Evolutionary conservation across 805 yeast species (phyloP), one percentile per base, ranked within the genome.

Genomic region (Wickerhamiella azyma): DNA sequence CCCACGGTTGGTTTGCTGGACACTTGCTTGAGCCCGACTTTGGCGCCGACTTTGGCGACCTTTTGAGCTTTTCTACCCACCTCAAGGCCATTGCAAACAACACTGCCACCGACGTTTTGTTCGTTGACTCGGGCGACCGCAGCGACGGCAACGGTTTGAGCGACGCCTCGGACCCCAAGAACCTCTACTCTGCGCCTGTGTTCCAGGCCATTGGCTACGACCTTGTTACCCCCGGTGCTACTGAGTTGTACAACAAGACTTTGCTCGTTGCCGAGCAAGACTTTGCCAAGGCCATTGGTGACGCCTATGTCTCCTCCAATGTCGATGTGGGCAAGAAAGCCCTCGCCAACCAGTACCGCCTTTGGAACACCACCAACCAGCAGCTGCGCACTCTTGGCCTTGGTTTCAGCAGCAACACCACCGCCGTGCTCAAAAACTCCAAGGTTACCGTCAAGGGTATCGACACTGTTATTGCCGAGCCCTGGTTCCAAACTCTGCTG

Each of bases 1-100:
- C 96, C 2, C 98, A 92, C 62, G 96, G 71, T 30, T 92, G 98
- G 98, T 75, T 81, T 51, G 79, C 89, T 5, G 96, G 96, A 0
- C 98, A 89, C 65, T 55, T 76, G 38, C 77, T 79, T 52, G 96
- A 88, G 60, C 69, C 72, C 28, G 47, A 54, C 37, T 56, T 56
- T 48, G 49, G 58, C 40, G 89, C 81, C 9, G 84, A 86, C 59
- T 88, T 95, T 94, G 96, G 96, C 13, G 94, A 88, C 58, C 84
- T 81, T 49, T 60, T 83, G 2, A 77, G 88, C 0, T 86, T 88
- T 55, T 64, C 75, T 0, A 51, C 61, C 8, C 74, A 71, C 47
- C 59, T 86, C 53, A 67, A 66, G 30, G 50, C 56, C 0, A 50
- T 55, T n/a, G 77, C 83, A 0, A 65, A 60, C 24, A 49, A 59